Base-by-base conservation (phyloP, 2,329 filamentous ascomycete species). In the Aspergillus tanneri region DNA sequence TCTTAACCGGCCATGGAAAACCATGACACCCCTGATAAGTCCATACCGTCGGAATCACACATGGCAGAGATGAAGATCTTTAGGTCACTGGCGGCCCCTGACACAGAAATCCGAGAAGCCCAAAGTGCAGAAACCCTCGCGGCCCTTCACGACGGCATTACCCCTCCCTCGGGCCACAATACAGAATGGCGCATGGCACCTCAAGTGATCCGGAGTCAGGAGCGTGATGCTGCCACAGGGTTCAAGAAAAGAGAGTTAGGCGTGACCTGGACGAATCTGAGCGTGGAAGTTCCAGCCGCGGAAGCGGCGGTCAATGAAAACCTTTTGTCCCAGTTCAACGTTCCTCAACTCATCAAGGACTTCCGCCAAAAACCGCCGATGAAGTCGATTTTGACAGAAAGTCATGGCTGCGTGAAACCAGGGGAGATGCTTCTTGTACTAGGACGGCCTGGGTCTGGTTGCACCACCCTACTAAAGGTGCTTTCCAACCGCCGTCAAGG, bases 371-470 rank as follows among this genome's bases (percentile, higher is more conserved):
- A 80, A 59, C 76, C 80, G 0, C 80, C 83, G 0, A 66, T 85
- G 25, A 80, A 79, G 55, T 84, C 81, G 0, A 83, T 89, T 28
- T 66, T 89, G 32, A 77, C 85, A 43, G 75, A 80, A 56, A 80
- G 77, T 47, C 79, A 82, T 58, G 85, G 85, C 8, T 86, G 83
- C 55, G 81, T 88, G 32, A 84, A 84, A 62, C 84, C 85, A 0
- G 86, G 84, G n/a, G 84, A 87, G 64, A 86, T 87, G 85, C 67
- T 87, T 1, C 72, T 87, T 0, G 84, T 88, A 0, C 72, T 88
- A 0, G 85, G 85, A 2, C 76, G 84, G 1, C 85, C 85, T 0
- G 85, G 85, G 0, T 76, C 82, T 3, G 85, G 85, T 25, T 89
- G 86, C 63, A 87, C 85, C 0, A 86, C 85, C 0, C 74, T 89